Evolutionary conservation across 306 rosid species (phyloP), one percentile per base, ranked within the genome.

Genomic region (Cicer yamashitae): DNA sequence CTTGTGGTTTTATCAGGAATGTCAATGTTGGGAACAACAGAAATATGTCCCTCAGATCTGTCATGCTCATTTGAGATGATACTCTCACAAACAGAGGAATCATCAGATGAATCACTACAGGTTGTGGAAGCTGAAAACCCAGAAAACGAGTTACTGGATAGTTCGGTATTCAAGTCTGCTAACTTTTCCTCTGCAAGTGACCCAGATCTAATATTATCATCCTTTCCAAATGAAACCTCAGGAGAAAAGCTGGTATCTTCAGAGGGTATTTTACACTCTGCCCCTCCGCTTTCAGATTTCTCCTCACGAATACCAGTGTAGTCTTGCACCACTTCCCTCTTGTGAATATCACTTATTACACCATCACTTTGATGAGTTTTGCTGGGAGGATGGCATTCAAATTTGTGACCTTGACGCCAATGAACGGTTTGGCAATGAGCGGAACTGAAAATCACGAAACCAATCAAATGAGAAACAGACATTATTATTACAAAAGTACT

Each of bases 381-480:
- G 67, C 30, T 77, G 25, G 88, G 87, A 82, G 96, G 96, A 68
- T 25, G 88, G 67, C 99, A 94, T 47, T 94, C 92, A 34, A 83
- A 89, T 83, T 83, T 94, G 86, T 94, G 97, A 41, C 99, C 99
- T 84, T 86, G 96, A 48, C 93, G 88, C 99, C 97, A 94, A 79
- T 94, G 98, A 76, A 86, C 67, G 18, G 91, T 89, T 88, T 94
- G 97, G 79, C 98, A 94, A 85, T 86, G 84, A 40, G 88, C 88
- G 39, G 98, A 90, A 84, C 98, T 94, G 82, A 56, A 88, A 89
- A 40, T 73, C 60, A 78, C 12, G 15, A 84, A 72, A 56, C 38
- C 62, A 8, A 34, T 25, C 64, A 54, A 82, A 70, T 3, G 12
- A 34, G 58, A 7, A 11, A 47, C 20, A 7, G 56, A 30, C 50